phyloP scores from a whole-genome alignment of 2,329 filamentous ascomycete genomes.

The Exophiala dermatitidis region DNA sequence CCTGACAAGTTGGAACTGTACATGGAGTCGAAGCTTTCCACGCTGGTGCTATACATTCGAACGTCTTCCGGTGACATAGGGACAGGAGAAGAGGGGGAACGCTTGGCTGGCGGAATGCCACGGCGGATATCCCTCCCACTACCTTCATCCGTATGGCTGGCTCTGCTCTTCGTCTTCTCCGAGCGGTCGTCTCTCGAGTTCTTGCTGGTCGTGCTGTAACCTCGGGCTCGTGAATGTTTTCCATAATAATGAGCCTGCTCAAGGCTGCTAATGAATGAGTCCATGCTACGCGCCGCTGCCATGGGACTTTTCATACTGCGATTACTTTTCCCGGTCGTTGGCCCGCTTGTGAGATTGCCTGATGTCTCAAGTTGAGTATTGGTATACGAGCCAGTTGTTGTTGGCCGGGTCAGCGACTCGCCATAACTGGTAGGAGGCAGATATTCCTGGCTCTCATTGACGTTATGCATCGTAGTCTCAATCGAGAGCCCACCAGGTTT shows the following conservation, averaged over 20 bases:
- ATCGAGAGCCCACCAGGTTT: conserved; percentile 71
- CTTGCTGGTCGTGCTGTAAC: conserved; percentile 33
- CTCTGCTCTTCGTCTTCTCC: conserved; percentile 42
- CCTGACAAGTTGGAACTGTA: conserved; percentile 36
- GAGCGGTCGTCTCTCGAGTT: conserved; percentile 33
- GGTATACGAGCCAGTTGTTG: conserved; percentile 27
- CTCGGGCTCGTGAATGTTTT: conserved; percentile 45
- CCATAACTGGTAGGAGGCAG: conserved; percentile 32
- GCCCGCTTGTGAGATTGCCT: conserved; percentile 28
- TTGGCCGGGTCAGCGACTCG: conserved; percentile 27
- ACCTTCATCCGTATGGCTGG: conserved; percentile 54
- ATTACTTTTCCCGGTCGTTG: conserved; percentile 41
- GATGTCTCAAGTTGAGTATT: conserved; percentile 31
- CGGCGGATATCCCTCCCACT: conserved; percentile 60
- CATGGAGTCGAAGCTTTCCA: conserved; percentile 44
- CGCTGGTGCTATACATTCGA: conserved; percentile 38
- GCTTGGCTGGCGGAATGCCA: conserved; percentile 68
- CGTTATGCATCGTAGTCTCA: conserved; percentile 48
- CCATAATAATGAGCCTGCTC: conserved; percentile 65
- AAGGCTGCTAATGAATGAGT: conserved; percentile 80
- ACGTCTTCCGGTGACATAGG: conserved; percentile 91
- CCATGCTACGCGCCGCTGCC: conserved; percentile 59
- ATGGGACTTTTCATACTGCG: conserved; percentile 47
- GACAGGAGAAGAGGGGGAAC: conserved; percentile 83
- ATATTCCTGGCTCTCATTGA: conserved; percentile 43